phyloP scores from a whole-genome alignment of 2,329 filamentous ascomycete species.

The Magnaporthiopsis incrustans region DNA sequence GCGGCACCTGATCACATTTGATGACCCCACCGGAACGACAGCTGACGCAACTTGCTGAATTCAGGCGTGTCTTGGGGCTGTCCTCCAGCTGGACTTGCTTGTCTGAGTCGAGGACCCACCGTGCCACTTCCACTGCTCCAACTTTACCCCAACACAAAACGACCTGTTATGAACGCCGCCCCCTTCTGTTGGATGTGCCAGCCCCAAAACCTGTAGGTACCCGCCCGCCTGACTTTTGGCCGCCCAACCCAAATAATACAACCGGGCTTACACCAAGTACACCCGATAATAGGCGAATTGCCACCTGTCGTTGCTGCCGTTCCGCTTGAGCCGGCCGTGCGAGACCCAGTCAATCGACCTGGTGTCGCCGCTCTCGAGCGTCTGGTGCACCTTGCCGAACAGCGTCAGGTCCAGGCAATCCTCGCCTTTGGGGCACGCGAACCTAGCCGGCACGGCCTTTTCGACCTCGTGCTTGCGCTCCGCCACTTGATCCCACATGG shows the following conservation, averaged over 20 bases:
- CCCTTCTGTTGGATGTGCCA: too few species aligned
- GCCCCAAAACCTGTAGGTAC: background rate
- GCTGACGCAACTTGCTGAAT: background rate
- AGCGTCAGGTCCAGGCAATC: constrained; percentile 26
- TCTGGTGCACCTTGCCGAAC: constrained; percentile 16
- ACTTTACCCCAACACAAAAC: background rate
- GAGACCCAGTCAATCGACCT: background rate
- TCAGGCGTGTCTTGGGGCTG: background rate
- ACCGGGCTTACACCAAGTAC: background rate
- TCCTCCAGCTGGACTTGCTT: background rate
- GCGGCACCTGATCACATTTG: background rate
- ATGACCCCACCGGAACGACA: background rate
- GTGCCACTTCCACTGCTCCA: background rate
- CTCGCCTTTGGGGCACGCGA: constrained; percentile 13
- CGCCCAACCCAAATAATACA: too few species aligned
- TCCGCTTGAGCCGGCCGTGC: background rate
- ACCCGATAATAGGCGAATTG: constrained; percentile 1
- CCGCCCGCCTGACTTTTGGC: too few species aligned
- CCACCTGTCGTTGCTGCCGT: background rate
- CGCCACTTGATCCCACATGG: constrained; percentile 35
- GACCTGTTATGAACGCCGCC: too few species aligned
- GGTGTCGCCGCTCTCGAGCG: background rate
- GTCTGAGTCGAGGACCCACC: background rate
- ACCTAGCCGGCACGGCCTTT: constrained; percentile 33
- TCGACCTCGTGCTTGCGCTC: constrained; percentile 31